Conservation (phyloP, 2,329 filamentous ascomycete genomes). For the Penicillium hesseltinei region DNA sequence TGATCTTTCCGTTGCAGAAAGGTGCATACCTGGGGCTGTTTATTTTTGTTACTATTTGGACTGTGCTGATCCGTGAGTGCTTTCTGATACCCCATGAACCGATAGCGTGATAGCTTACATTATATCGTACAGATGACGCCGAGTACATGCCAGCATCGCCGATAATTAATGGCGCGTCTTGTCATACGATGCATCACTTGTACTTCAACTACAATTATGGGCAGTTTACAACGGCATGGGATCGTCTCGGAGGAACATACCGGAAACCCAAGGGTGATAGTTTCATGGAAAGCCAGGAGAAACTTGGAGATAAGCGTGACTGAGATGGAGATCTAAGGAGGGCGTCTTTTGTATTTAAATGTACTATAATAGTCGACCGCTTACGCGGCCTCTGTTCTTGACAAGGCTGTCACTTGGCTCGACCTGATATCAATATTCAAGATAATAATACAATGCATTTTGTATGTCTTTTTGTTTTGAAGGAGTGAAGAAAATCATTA, state of each 20-base stretch:
- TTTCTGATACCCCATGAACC: neutral
- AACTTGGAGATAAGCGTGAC: constrained; percentile 2
- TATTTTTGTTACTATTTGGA: constrained; percentile 93
- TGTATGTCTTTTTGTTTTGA: too few species aligned
- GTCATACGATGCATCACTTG: constrained; percentile 87
- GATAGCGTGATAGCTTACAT: neutral
- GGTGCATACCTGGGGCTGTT: constrained; percentile 81
- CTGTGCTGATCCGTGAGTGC: constrained; percentile 69
- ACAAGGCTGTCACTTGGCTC: neutral
- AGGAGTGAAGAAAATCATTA: neutral
- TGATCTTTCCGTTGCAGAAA: constrained; percentile 90
- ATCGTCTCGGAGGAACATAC: constrained; percentile 73
- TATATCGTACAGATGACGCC: constrained; percentile 63
- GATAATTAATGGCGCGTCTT: constrained; percentile 81
- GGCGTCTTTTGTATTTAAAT: neutral
- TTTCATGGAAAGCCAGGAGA: constrained; percentile 14
- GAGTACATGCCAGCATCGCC: constrained; percentile 86
- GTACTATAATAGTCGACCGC: neutral
- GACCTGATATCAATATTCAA: neutral
- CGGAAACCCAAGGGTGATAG: constrained; percentile 19
- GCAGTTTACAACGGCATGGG: constrained; percentile 91
- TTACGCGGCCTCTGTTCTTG: neutral
- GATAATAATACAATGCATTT: neutral
- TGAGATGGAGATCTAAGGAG: neutral
- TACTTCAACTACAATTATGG: constrained; percentile 92